Percentiles rank a stretch among this genome's conserved stretches.
phyloP scores from a whole-genome alignment of 1,284 basidiomycete species.

The Cerrena zonata region DNA sequence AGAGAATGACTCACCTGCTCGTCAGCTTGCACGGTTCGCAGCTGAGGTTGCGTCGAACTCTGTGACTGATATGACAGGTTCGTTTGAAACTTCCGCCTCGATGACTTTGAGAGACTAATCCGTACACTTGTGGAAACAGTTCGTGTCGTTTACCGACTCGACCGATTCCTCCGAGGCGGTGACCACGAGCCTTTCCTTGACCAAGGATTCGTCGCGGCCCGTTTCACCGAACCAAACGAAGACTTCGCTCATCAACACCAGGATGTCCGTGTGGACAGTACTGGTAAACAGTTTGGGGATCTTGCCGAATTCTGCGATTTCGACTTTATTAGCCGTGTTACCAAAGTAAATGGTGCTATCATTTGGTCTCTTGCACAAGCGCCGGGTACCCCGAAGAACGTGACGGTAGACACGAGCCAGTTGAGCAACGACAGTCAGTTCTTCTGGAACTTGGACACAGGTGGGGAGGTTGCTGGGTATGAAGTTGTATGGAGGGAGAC shows the following conservation, averaged over 20 bases:
- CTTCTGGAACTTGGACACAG: conserved; percentile 36
- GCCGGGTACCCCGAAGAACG: conserved; percentile 45
- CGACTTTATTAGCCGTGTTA: conserved; percentile 44
- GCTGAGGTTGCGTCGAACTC: conserved; percentile 43
- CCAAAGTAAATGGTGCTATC: conserved; percentile 44
- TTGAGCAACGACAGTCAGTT: conserved; percentile 52
- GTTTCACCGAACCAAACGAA: conserved; percentile 52
- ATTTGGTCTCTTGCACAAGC: conserved; percentile 50
- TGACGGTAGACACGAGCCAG: conserved; percentile 38
- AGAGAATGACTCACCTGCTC: conserved; percentile 48
- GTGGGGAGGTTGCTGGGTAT: conserved; percentile 36
- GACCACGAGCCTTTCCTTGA: conserved; percentile 48
- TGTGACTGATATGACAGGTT: conserved; percentile 44
- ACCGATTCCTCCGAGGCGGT: conserved; percentile 48
- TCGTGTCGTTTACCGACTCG: conserved; percentile 42
- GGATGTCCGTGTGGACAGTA: conserved; percentile 40
- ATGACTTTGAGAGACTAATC: not conserved
- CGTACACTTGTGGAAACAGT: conserved; percentile 25
- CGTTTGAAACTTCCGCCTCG: conserved; percentile 11
- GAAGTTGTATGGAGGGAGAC: conserved; percentile 49
- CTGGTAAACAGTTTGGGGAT: conserved; percentile 49
- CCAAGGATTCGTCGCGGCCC: conserved; percentile 45
- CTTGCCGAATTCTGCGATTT: conserved; percentile 48
- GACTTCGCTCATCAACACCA: conserved; percentile 54
- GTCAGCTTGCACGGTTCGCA: conserved; percentile 45